A percentile compares a stretch with the other conserved stretches of the same genome.
These are phyloP conservation scores for Globisporangium polare DNA, from an alignment of 352 stramenopile genomes.

Conservation along the genomic window DNA sequence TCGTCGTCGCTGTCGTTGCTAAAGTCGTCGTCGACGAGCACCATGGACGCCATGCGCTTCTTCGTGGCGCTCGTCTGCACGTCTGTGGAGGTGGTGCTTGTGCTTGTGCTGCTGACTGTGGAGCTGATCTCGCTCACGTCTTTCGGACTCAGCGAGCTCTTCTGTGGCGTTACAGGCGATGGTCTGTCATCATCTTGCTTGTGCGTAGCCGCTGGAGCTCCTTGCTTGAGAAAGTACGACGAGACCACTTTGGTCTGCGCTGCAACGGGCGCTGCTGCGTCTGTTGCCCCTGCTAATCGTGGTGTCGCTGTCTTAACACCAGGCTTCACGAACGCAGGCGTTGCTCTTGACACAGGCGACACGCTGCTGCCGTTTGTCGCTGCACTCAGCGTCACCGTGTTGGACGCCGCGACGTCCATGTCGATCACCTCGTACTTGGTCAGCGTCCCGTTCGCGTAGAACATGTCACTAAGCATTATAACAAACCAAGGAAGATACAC, in stretches of 20 bases:
- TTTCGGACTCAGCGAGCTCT: constrained; percentile 19
- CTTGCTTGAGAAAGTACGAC: constrained; percentile 30
- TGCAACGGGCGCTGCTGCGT: neutral
- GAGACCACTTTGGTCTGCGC: constrained; percentile 26
- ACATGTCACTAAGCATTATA: constrained; percentile 47
- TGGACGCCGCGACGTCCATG: constrained; percentile 20
- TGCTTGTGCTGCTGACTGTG: constrained; percentile 5
- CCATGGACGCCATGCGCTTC: constrained; percentile 19
- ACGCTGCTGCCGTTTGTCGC: neutral
- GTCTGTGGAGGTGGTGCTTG: neutral
- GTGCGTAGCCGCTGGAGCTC: constrained; percentile 6
- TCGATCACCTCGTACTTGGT: constrained; percentile 85
- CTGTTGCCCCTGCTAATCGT: neutral
- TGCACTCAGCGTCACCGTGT: constrained; percentile 30
- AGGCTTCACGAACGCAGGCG: neutral
- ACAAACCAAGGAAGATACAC: too few species aligned
- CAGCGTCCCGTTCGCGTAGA: constrained; percentile 81
- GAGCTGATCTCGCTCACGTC: constrained; percentile 26
- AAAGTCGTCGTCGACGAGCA: constrained; percentile 32
- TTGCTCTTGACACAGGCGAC: neutral
- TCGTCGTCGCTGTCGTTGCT: constrained; percentile 35
- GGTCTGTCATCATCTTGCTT: constrained; percentile 4
- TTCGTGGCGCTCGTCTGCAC: constrained; percentile 18
- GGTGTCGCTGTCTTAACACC: neutral
- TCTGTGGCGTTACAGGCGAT: neutral